Evolutionary conservation across 495 filamentous ascomycete species (phyloP).

Genomic region (Xylaria castorea): DNA sequence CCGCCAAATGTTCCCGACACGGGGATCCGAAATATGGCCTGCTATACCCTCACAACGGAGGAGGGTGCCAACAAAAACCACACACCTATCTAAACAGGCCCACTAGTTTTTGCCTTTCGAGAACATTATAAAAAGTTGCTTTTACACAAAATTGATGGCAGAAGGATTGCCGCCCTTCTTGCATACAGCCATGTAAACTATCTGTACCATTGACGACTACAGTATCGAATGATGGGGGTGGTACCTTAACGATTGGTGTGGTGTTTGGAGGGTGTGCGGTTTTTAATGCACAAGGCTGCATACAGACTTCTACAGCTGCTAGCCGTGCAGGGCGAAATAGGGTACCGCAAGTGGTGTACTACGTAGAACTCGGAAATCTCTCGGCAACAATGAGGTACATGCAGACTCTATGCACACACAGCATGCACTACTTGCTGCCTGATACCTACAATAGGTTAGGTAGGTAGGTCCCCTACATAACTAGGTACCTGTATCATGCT

Average conservation of each 20-base stretch:
- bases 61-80: not conserved
- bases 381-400: not conserved
- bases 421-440: too few species aligned
- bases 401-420: not conserved
- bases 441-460: not conserved
- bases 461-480: not conserved
- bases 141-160: not conserved
- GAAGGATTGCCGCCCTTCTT: not conserved
- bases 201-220: not conserved
- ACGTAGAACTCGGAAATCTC: not conserved
- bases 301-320: not conserved
- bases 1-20: not conserved
- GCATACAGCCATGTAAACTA: not conserved
- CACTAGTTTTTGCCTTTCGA: too few species aligned
- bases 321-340: not conserved
- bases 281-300: not conserved
- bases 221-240: not conserved
- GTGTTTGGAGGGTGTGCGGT: too few species aligned
- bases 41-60: not conserved
- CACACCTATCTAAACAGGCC: not conserved
- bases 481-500: too few species aligned
- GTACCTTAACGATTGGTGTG: not conserved
- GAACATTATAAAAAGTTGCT: not conserved
- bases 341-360: not conserved
- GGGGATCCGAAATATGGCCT: not conserved